phyloP scores from a whole-genome alignment of 2,329 filamentous ascomycete genomes.

The Fusarium nanum region DNA sequence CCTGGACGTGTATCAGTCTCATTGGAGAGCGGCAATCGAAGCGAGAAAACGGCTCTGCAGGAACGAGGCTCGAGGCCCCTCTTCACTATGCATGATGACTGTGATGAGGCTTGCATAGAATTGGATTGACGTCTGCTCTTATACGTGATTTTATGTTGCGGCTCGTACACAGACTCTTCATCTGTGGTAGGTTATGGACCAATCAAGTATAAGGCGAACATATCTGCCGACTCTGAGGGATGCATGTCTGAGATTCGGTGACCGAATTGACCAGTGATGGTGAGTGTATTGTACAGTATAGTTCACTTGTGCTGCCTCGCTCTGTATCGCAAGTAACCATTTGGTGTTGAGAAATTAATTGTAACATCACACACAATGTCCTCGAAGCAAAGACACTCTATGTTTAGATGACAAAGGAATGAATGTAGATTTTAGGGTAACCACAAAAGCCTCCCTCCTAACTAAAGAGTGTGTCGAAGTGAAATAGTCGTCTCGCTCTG shows the following conservation, averaged over 20 bases:
- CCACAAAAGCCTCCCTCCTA: neutral
- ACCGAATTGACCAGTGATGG: neutral
- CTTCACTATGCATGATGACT: constrained; percentile 15
- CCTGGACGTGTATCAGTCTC: constrained; percentile 46
- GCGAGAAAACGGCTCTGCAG: constrained; percentile 16
- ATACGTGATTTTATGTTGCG: constrained; percentile 15
- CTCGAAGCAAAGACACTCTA: neutral
- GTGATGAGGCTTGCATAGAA: constrained; percentile 33
- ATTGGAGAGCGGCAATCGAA: constrained; percentile 43
- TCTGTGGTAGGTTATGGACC: constrained; percentile 12
- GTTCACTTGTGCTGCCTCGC: neutral
- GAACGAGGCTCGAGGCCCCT: constrained; percentile 20
- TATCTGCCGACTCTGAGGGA: neutral
- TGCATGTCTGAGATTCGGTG: neutral
- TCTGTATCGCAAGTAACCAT: neutral
- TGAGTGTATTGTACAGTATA: neutral
- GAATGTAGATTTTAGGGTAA: neutral
- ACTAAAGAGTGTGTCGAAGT: neutral
- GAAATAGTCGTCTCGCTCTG: neutral
- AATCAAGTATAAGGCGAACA: constrained; percentile 22
- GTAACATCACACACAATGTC: neutral
- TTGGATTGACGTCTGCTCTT: neutral
- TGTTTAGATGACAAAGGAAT: neutral
- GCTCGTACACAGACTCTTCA: neutral
- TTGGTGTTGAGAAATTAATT: neutral